Evolutionary conservation across 2,329 filamentous ascomycete genomes (phyloP).

Genomic region (Sporothrix variecibatus): DNA sequence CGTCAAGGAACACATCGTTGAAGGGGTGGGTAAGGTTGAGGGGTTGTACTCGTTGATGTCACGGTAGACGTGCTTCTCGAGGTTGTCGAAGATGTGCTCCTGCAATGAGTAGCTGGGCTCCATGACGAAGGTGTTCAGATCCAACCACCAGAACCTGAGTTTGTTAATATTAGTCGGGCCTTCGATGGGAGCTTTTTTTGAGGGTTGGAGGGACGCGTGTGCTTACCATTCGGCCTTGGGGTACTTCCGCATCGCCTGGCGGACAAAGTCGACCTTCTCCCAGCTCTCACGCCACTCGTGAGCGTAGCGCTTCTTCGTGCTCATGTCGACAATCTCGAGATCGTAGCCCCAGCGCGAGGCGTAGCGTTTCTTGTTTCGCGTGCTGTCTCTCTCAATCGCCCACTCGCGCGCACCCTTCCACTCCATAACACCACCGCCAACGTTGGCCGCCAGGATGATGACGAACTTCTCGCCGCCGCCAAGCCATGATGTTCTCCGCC

Average conservation of each 20-base stretch:
- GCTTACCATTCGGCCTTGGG: conserved; percentile 89
- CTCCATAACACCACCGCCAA: conserved; percentile 97
- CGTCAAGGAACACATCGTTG: conserved; percentile 73
- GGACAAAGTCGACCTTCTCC: conserved; percentile 96
- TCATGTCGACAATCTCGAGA: conserved; percentile 96
- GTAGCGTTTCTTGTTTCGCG: conserved; percentile 93
- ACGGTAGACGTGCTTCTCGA: conserved; percentile 76
- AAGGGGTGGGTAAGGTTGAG: conserved; percentile 89
- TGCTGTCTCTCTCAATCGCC: conserved; percentile 95
- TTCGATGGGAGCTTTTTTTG: too few relatives aligned
- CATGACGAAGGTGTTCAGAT: conserved; percentile 98
- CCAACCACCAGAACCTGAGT: conserved; percentile 97
- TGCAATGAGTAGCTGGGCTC: conserved; percentile 90
- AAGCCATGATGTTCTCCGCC: conserved; percentile 70
- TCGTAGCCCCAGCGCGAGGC: conserved; percentile 88
- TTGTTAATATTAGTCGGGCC: conserved; percentile 30
- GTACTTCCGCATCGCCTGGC: conserved; percentile 87
- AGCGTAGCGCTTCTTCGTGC: conserved; percentile 96
- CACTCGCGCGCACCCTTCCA: conserved; percentile 98
- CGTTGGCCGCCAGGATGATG: conserved; percentile 88
- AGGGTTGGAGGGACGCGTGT: not conserved
- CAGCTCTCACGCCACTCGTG: conserved; percentile 99
- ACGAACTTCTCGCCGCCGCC: conserved; percentile 91
- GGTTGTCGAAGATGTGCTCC: conserved; percentile 81
- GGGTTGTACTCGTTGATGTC: conserved; percentile 95